phyloP scores from a whole-genome alignment of 2,329 filamentous ascomycete genomes.

The Trichophyton benhamiae region DNA sequence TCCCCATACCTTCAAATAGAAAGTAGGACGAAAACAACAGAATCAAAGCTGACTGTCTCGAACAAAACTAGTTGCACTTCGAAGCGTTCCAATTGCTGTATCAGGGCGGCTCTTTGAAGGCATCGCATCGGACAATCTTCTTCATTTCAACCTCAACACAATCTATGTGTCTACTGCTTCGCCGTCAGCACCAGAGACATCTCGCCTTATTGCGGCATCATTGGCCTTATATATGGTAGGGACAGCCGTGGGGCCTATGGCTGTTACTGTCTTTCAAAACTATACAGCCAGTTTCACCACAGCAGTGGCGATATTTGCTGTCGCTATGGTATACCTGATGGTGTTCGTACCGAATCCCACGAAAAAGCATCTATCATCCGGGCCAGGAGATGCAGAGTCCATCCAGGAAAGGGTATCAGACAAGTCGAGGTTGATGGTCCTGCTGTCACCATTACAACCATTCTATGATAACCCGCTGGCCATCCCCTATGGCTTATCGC shows the following conservation, averaged over 20 bases:
- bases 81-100: not conserved
- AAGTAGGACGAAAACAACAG: not conserved
- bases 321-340: not conserved
- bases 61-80: not conserved
- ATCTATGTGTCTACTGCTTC: not conserved
- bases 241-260: not conserved
- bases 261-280: not conserved
- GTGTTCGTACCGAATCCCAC: not conserved
- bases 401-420: not conserved
- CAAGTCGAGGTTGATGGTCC: not conserved
- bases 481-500: not conserved
- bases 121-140: not conserved
- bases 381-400: not conserved
- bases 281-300: not conserved
- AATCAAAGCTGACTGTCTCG: not conserved
- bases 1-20: not conserved
- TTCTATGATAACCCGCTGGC: not conserved
- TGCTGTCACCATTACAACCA: not conserved
- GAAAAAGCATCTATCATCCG: not conserved
- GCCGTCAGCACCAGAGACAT: not conserved
- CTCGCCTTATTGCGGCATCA: not conserved
- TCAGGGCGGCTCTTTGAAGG: not conserved
- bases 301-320: not conserved
- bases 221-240: not conserved
- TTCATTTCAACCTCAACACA: not conserved